phyloP scores from a whole-genome alignment of 371 early-diverging fungal species.

The Mortierella sp. region DNA sequence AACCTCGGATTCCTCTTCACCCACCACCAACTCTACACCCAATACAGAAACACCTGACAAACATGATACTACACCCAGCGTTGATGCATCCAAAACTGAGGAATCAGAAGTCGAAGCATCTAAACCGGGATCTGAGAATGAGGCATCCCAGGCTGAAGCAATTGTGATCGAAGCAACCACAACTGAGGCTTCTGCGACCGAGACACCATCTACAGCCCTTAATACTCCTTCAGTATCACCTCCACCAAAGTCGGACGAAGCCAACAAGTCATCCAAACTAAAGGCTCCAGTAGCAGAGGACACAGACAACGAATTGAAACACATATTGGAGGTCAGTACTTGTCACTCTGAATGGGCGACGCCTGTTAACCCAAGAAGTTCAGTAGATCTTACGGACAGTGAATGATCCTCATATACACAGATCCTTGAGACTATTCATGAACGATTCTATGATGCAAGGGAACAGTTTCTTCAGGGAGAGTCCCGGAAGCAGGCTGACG shows the following conservation, averaged over 20 bases:
- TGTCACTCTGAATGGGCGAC: background rate
- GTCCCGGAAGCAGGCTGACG: constrained; percentile 54
- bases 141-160: background rate
- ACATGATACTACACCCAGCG: background rate
- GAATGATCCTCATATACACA: constrained; percentile 10
- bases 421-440: constrained; percentile 66
- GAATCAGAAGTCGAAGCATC: background rate
- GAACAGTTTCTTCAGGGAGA: constrained; percentile 30
- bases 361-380: too few species aligned
- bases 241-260: constrained; percentile 22
- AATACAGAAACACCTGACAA: background rate
- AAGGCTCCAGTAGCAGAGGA: constrained; percentile 59
- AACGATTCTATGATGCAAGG: constrained; percentile 59
- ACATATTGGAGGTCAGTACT: constrained; percentile 57
- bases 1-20: background rate
- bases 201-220: background rate
- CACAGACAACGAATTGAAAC: constrained; percentile 64
- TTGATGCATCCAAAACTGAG: background rate
- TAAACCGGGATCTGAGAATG: background rate
- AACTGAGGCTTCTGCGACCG: background rate
- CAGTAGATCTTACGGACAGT: background rate
- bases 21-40: background rate
- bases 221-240: background rate
- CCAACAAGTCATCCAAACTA: constrained; percentile 33
- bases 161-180: background rate